phyloP scores from a whole-genome alignment of 768 basidiomycete species.

The Leccinum sublutescens region DNA sequence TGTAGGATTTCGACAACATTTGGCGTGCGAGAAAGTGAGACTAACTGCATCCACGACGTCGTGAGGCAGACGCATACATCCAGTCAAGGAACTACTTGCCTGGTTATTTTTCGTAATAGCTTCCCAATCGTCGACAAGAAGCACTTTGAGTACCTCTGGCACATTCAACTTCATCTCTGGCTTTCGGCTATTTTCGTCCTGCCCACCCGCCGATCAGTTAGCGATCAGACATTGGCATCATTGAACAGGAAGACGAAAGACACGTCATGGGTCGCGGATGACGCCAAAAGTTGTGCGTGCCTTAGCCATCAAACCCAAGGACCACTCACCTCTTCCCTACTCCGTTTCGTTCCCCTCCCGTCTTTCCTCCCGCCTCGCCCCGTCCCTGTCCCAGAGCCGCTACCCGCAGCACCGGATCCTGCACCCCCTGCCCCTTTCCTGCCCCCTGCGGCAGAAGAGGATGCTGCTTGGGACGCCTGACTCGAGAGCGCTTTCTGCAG shows the following conservation, averaged over 20 bases:
- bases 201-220: constrained; percentile 1
- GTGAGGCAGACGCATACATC: constrained; percentile 1
- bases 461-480: constrained; percentile 43
- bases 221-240: background rate
- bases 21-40: constrained; percentile 77
- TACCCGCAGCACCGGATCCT: constrained; percentile 30
- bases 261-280: background rate
- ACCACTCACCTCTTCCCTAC: constrained; percentile 65
- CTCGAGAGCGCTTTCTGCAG: constrained; percentile 68
- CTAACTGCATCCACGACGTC: constrained; percentile 52
- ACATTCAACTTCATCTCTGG: constrained; percentile 90
- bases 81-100: constrained; percentile 40
- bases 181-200: constrained; percentile 77
- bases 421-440: constrained; percentile 24
- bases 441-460: constrained; percentile 33
- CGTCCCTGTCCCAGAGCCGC: constrained; percentile 22
- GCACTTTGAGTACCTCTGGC: constrained; percentile 85
- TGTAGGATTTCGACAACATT: constrained; percentile 74
- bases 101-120: constrained; percentile 92
- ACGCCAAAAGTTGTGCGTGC: background rate
- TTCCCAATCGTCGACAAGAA: constrained; percentile 98
- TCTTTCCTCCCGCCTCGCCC: constrained; percentile 50
- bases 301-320: background rate
- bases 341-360: constrained; percentile 65
- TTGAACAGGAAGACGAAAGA: background rate